Evolutionary conservation across 2,329 filamentous ascomycete species (phyloP), one percentile per base, ranked within the genome.

Genomic region (Diaporthe longicolla): DNA sequence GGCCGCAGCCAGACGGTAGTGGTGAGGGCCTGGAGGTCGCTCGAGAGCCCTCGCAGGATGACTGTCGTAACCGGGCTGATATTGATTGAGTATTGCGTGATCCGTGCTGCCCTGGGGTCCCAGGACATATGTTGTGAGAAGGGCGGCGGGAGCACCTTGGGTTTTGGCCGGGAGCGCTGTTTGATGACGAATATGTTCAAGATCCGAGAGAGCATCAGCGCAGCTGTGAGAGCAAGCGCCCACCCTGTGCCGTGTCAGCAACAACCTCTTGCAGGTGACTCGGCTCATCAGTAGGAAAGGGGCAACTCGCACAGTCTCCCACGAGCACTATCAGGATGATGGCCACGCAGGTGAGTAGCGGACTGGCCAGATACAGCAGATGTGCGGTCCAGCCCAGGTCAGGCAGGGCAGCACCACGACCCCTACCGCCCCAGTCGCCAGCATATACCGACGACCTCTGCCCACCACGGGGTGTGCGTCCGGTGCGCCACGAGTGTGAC

Each of bases 21-120:
- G 1, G 90, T 92, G 54, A 92, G 85, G 40, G 90, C 89, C 73
- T 89, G 89, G 9, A 92, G 83, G 78, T 92, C 90, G 43, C 87
- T 84, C 10, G 87, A 83, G 5, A 83, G 79, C 6, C 91, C 91
- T 37, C 86, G 85, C 55, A 93, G 83, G 17, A 87, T 82, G 1
- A 92, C 84, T 21, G 70, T 66, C 26, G 76, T 72, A 32, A 29
- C 69, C 13, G 72, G 74, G 61, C 29, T 70, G 55, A 66, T 54
- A 57, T 69, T 72, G 77, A 76, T 40, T 55, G 72, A 26, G 69
- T 58, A 72, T 71, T 74, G 32, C 63, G 76, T 24, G 71, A 71
- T 61, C 48, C 69, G 55, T 65, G 66, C 45, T 54, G 80, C 77
- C 66, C 77, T 70, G 57, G 65, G 61, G 24, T 79, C 75, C 48